Percentiles rank a stretch among this genome's conserved stretches.
Evolutionary conservation across 1,284 basidiomycete species (phyloP).

Genomic region (Polyporus tsugae): DNA sequence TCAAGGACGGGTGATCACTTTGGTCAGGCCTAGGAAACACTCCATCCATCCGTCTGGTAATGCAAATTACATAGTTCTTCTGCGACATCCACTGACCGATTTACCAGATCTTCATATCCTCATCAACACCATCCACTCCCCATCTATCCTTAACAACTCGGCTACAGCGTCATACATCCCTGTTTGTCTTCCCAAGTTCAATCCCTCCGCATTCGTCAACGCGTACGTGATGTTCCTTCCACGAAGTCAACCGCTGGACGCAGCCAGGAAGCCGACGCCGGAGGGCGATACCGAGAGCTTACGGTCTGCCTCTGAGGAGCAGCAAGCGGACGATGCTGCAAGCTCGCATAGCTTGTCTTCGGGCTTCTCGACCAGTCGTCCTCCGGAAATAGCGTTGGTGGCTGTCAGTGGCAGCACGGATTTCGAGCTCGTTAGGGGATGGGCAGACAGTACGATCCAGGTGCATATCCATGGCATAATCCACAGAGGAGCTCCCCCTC

Average conservation of each 20-base stretch:
- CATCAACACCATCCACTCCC: conserved; percentile 80
- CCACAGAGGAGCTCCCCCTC: too few relatives aligned
- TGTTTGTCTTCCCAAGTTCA: conserved; percentile 95
- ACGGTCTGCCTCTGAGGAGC: conserved; percentile 3
- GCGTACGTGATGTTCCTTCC: conserved; percentile 86
- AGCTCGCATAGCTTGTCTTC: conserved; percentile 17
- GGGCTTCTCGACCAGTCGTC: conserved; percentile 13
- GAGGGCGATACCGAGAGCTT: conserved; percentile 14
- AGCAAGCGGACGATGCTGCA: conserved; percentile 13
- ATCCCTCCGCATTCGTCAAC: conserved; percentile 90
- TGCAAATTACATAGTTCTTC: too few relatives aligned
- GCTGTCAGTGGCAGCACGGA: conserved; percentile 75
- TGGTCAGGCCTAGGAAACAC: conserved; percentile 91
- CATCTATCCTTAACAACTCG: conserved; percentile 73
- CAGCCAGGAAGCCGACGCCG: conserved; percentile 2
- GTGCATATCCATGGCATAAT: too few relatives aligned
- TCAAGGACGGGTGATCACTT: conserved; percentile 82
- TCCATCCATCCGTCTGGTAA: conserved; percentile 93
- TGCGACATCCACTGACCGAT: conserved; percentile 13
- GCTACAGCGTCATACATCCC: conserved; percentile 93
- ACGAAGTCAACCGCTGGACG: conserved; percentile 29
- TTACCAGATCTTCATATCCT: conserved; percentile 84
- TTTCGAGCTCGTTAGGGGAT: conserved; percentile 72
- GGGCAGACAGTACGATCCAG: conserved; percentile 74
- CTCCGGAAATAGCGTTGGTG: conserved; percentile 60